Evolutionary conservation across 208 protist genomes (phyloP), one percentile per base, ranked within the genome.

Genomic region (Baffinella frigidus): DNA sequence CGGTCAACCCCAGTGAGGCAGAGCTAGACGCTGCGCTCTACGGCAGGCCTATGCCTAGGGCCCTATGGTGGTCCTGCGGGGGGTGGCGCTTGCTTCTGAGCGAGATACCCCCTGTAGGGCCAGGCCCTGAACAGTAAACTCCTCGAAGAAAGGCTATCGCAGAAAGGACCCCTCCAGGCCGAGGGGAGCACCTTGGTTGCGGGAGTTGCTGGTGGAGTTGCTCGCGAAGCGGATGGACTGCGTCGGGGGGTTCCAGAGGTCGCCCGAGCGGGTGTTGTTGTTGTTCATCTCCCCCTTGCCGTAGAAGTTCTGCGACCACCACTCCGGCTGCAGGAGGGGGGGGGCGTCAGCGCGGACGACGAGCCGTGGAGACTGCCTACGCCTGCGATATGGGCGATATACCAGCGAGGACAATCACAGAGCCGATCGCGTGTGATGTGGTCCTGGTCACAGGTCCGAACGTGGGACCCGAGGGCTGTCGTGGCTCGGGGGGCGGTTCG

Each of bases 231-330:
- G 0, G 77, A 87, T n/a, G 44, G 27, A 61, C 48, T 56, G 50
- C 33, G 77, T 87, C 39, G 48, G 50, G 5, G 77, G 77, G 44
- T 87, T 43, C 77, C 77, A 87, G 27, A 87, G 39, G 39, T 87
- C 77, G 27, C 77, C 43, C 33, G 77, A 30, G 17, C 77, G 14
- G 39, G 33, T 45, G 44, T 87, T 87, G 77, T 87, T 33, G 50
- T 87, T 87, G 77, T 87, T 87, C 77, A 87, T 87, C 77, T 87
- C 27, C 39, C 77, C 77, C 0, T 61, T 43, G 30, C 77, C 77
- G 39, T 87, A 87, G 39, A 87, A 87, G 77, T 87, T 87, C 44
- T 33, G 38, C 9, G 77, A 30, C 77, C 77, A 87, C 43, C 48
- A 87, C 77, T 87, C 77, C 17, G 77, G 77, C 77, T 87, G 77